Evolutionary conservation across 1,284 basidiomycete genomes (phyloP), one percentile per base, ranked within the genome.

Genomic region (Coriolopsis trogii): DNA sequence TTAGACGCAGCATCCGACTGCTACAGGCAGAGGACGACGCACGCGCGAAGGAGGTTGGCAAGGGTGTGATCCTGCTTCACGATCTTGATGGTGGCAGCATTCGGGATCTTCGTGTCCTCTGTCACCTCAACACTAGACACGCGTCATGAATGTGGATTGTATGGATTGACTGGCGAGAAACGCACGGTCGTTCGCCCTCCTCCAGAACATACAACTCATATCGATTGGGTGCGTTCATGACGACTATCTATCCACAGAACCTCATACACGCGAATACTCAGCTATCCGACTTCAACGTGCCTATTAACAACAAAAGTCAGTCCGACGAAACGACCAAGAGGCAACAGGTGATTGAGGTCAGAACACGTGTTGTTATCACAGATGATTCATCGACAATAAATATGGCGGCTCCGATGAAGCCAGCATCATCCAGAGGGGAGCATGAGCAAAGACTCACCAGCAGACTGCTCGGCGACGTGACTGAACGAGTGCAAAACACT

Each of bases 1-100:
- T 26, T 31, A 36, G 7, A 26, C 30, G 33, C 8, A 26, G 24
- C 29, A 20, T 3, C 7, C 15, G 36, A 16, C 31, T 15, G 3
- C 13, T 1, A 29, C 21, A 13, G 18, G n/a, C 5, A 21, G 26
- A 41, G 34, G 29, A 40, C 16, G 12, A 85, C 91, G 68, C 68
- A 96, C 93, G 92, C 85, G 63, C 97, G 85, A 16, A 99, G 79
- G 91, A 99, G 93, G 73, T 97, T 97, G 6, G 88, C 96, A 8
- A 99, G 75, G 0, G 97, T 99, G 67, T 99, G 97, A 68, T 99
- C 97, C 69, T 98, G 95, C 75, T 98, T 98, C 60, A 94, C 82
- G 62, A 99, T 80, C 63, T 92, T 91, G 60, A 99, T 83, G 0
- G 95, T 97, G 13, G 95, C 95, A 0, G 96, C 95, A 66, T 98